Base-by-base conservation (phyloP, 2,329 filamentous ascomycete species). In the Teratosphaeria pseudoeucalypti region DNA sequence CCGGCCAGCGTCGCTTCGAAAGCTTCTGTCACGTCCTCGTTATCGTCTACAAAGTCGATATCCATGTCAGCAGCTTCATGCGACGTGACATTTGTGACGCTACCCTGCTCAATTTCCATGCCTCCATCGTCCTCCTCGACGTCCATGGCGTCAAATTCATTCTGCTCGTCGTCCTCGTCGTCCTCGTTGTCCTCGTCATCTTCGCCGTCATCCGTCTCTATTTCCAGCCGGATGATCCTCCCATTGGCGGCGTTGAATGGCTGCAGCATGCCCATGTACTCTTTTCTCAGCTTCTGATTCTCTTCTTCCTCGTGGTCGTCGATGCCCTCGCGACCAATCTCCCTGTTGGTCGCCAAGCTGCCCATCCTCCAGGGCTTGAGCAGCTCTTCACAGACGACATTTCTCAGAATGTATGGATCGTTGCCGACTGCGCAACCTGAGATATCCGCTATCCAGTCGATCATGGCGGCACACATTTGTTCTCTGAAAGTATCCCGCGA, bases 381-480 rank as follows among this genome's bases (percentile, higher is more conserved):
- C 68, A 97, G 82, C 73, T 99, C 90, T 72, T 97, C 90, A 69
- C 94, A 99, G 47, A 99, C 84, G 6, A 88, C 85, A 57, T 85
- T 86, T 43, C 91, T 84, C 52, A 99, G 78, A 19, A 97, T 85
- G 61, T 89, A 81, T 62, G 85, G 83, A 69, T 99, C 90, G 34
- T 84, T 79, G 1, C 90, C 90, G 54, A 96, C 88, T 57, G 85
- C 88, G 73, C 92, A 96, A 34, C 91, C 91, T 7, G 91, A 84
- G 68, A 99, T 95, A 73, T 99, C 95, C 57, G 86, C 83, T 23
- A 99, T 81, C 95, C 95, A 99, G 68, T 96, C 92, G 58, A 99
- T 88, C 62, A 99, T 92, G 16, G 91, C 90, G n/a, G 89, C 91
- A 68, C 92, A 96, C 95, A 99, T 99, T 72, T 97, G 89, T 72